Base-by-base conservation (phyloP, 371 early-diverging fungal species). In the Rhizopus delemar region DNA sequence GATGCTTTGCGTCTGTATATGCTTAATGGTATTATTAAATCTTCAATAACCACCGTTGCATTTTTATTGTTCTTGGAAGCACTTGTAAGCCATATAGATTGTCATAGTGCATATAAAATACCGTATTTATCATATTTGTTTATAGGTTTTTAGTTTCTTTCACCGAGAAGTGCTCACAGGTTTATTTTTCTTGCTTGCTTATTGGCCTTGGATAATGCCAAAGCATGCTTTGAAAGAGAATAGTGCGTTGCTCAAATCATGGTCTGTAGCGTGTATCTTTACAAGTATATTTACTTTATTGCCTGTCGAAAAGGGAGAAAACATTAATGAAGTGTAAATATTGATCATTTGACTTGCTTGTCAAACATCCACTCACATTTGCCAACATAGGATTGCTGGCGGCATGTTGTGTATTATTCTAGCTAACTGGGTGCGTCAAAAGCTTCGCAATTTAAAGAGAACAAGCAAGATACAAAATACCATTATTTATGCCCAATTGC, bases 281-380 rank as follows among this genome's bases (percentile, higher is more conserved):
- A 91, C 90, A 2, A 88, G 93, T 57, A 66, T 91, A 9, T 96
- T 96, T 64, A 91, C 93, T 0, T 66, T 93, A 51, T 74, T 95
- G 35, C 94, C 95, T 0, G 94, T 93, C 7, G 95, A 94, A 61
- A 89, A 86, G 64, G 90, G 84, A 16, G 91, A 92, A 59, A 83
- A 90, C 59, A 71, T 90, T 46, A 63, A 59, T 8, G 70, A 93
- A 32, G 90, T 94, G 91, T 90, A 82, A 78, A 13, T 22, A 22
- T 22, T 22, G 22, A 22, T 22, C 2, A 22, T 0, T 22, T 2
- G 22, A 22, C 22, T 22, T 22, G 22, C 22, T 22, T 22, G 22
- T 22, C 22, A 22, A 22, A 22, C 22, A 22, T 22, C 22, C 22
- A 22, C 22, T 22, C 22, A 22, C 22, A 22, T 22, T 22, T 22